Conservation (phyloP, 495 filamentous ascomycete genomes). For the Penicillium odoratum region DNA sequence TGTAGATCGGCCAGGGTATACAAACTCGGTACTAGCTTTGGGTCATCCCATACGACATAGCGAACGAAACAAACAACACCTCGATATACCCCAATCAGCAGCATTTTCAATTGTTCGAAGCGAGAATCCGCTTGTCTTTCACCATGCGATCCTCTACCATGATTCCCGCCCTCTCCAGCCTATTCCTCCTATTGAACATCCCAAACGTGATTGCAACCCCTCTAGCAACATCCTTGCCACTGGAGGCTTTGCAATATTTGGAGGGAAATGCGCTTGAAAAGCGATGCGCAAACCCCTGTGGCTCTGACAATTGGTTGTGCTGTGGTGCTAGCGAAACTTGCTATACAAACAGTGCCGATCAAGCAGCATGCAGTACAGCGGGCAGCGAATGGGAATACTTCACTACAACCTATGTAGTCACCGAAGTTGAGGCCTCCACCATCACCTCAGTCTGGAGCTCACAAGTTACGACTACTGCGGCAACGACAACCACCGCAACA, state of each 20-base stretch:
- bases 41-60: slow-evolving; percentile 5
- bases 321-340: slow-evolving; percentile 62
- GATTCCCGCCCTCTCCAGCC: slow-evolving; percentile 29
- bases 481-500: slow-evolving; percentile 45
- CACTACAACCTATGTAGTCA: slow-evolving; percentile 64
- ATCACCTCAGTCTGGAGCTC: slow-evolving; percentile 68
- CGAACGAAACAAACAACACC: slow-evolving; percentile 7
- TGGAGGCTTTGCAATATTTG: background rate
- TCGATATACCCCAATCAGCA: background rate
- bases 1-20: slow-evolving; percentile 14
- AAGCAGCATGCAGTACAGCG: slow-evolving; percentile 55
- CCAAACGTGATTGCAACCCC: slow-evolving; percentile 40
- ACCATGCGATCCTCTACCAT: slow-evolving; percentile 34
- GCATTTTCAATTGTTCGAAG: slow-evolving; percentile 1
- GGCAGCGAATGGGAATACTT: slow-evolving; percentile 50
- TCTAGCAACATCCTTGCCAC: slow-evolving; percentile 10
- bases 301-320: slow-evolving; percentile 65
- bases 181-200: slow-evolving; percentile 27
- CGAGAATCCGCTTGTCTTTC: slow-evolving; percentile 14
- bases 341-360: slow-evolving; percentile 55
- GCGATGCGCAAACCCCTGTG: slow-evolving; percentile 66
- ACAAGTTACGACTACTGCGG: slow-evolving; percentile 25
- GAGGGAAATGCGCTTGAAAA: slow-evolving; percentile 35
- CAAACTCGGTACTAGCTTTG: slow-evolving; percentile 3
- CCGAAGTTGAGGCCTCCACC: slow-evolving; percentile 66